Base-by-base conservation (phyloP, 768 basidiomycete species). In the Tylopilus sp. region DNA sequence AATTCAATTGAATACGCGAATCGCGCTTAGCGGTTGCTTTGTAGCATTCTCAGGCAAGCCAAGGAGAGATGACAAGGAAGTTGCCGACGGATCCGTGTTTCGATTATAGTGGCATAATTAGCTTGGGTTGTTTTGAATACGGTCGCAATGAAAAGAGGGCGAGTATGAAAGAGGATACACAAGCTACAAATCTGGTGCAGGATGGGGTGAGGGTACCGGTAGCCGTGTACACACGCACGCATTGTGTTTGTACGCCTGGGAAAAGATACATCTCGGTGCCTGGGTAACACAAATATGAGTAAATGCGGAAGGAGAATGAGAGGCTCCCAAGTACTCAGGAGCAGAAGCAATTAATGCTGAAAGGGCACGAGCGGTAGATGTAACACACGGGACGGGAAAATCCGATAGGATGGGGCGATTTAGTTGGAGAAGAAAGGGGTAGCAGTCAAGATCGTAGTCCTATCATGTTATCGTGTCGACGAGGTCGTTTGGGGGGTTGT, bases 211-310 rank as follows among this genome's bases (percentile, higher is more conserved):
- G 39, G 17, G 55, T 25, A 44, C 45, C 0, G n/a, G 20, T 20
- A 18, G 42, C 47, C 33, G 31, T 47, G 8, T 44, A 47, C 36
- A 41, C 41, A 30, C 39, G 17, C 39, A 17, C 38, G 28, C 28
- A 31, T 22, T 17, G 46, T 3, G 20, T 12, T 31, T 9, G 28
- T 15, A 44, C 15, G 22, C 40, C 36, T 58, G 50, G 57, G 52
- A 58, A 39, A 42, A 23, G 25, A 33, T 31, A 21, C 23, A 46
- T 52, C 56, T 61, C 51, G 48, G 56, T 61, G 50, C 60, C 60
- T 61, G 48, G 48, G 26, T 3, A 31, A 17, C 25, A 49, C 48
- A 36, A 47, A 58, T 51, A 58, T 23, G 44, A 49, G 45, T 18
- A 58, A 50, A 61, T 57, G 39, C 4, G 43, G 47, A 47, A 36